Evolutionary conservation across 768 basidiomycete genomes (phyloP).

Genomic region (Russula sp.): DNA sequence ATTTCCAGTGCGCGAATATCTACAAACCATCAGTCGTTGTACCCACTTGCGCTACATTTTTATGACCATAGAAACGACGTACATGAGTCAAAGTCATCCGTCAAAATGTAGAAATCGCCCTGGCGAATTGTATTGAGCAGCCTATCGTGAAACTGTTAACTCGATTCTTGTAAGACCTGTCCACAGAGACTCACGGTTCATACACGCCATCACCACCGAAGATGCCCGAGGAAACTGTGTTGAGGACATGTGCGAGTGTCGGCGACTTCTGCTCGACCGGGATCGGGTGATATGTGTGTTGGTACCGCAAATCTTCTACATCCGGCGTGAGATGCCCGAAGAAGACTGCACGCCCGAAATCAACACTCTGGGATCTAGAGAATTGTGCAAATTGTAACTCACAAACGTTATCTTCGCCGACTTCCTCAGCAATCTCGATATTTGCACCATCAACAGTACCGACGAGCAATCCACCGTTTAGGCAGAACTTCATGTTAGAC

Average conservation of each 20-base stretch:
- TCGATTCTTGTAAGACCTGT: not conserved
- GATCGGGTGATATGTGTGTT: constrained; percentile 77
- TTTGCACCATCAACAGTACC: constrained; percentile 93
- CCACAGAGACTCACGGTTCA: constrained; percentile 57
- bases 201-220: constrained; percentile 82
- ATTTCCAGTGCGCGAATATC: constrained; percentile 77
- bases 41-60: not conserved
- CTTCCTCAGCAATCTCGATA: constrained; percentile 94
- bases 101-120: constrained; percentile 71
- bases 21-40: constrained; percentile 24
- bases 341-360: constrained; percentile 49
- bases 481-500: constrained; percentile 84
- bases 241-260: constrained; percentile 68
- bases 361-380: not conserved
- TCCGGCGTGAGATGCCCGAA: constrained; percentile 83
- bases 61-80: constrained; percentile 24
- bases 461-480: constrained; percentile 84
- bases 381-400: constrained; percentile 31
- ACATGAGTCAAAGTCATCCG: constrained; percentile 96
- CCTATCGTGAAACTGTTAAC: constrained; percentile 32
- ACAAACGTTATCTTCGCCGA: constrained; percentile 90
- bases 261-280: constrained; percentile 81
- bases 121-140: constrained; percentile 70
- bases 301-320: constrained; percentile 80
- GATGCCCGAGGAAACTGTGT: constrained; percentile 64